Base-by-base conservation (phyloP, 345 rosid species). In the Brassica nigra region DNA sequence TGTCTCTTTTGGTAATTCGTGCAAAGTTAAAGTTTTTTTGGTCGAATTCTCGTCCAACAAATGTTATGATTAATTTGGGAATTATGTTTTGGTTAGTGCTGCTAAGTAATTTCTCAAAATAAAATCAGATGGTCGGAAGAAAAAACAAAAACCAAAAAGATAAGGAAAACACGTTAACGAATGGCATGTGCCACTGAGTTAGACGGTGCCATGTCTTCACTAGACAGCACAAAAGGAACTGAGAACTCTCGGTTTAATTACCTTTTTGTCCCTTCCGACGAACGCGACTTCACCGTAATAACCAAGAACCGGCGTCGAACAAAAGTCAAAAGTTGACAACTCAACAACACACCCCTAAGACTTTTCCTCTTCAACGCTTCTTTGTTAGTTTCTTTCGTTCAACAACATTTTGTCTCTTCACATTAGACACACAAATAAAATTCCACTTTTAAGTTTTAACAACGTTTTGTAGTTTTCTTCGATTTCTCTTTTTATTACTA, bases 261-360 rank as follows among this genome's bases (percentile, higher is more conserved):
- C 78, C 2, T 0, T 47, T 67, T 23, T 61, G 14, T n/a, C 78
- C 20, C 78, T 74, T 66, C 65, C 75, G 78, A 79, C 82, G 78
- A 73, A 79, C 70, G 65, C 58, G 75, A 79, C 82, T 59, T 66
- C 69, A 61, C 69, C 16, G 78, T 67, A 73, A 68, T 33, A 47
- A 67, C 55, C 12, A 34, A 59, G 74, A 79, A 14, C 47, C 78
- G 61, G 54, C 75, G 82, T 68, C 65, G 72, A 42, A 11, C 70
- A 62, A 74, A 79, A 74, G 82, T 79, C 82, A 79, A 79, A 79
- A 79, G 82, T 66, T 23, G 73, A 79, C 78, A 73, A 68, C 82
- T 67, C 74, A 79, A 42, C 58, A 71, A 71, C 28, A 72, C 64
- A 58, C 55, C 57, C 55, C 8, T 73, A 14, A 4, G 82, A 73